Percentiles rank a stretch among this genome's conserved stretches.
These are phyloP conservation scores for Paramecium tetraurelia DNA, from an alignment of 73 alveolate species.

Conservation along the genomic window DNA sequence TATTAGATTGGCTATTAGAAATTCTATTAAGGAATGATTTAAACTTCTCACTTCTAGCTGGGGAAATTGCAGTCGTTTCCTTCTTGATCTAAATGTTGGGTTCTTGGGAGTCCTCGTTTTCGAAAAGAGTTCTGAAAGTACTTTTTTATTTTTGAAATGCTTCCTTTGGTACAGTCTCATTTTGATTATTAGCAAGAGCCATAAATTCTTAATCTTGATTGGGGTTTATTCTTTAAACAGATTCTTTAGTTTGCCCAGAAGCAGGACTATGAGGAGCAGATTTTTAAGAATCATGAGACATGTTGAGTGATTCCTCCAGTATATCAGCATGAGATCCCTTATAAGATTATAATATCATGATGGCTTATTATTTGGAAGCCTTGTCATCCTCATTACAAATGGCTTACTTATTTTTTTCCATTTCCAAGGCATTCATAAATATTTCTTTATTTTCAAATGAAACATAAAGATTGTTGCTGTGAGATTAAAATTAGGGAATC, in stretches of 20 bases:
- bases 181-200: background rate
- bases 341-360: constrained; percentile 9
- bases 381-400: background rate
- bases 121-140: constrained; percentile 29
- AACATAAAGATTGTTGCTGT: constrained; percentile 36
- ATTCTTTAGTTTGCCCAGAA: constrained; percentile 34
- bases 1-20: constrained; percentile 14
- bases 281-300: background rate
- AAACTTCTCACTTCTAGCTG: constrained; percentile 39
- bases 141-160: constrained; percentile 21
- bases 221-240: constrained; percentile 6
- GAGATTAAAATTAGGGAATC: background rate
- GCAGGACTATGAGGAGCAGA: constrained; percentile 52
- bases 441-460: constrained; percentile 50
- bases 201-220: background rate
- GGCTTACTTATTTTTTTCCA: background rate
- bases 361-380: background rate
- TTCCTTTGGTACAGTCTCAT: constrained; percentile 27
- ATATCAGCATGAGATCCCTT: constrained; percentile 48
- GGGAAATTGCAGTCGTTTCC: background rate
- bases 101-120: background rate
- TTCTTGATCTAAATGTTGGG: background rate
- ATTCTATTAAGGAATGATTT: background rate
- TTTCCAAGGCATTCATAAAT: constrained; percentile 47
- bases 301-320: background rate